These are phyloP conservation scores for Tulasnella sp. DNA, from an alignment of 768 basidiomycete species.

Conservation along the genomic window DNA sequence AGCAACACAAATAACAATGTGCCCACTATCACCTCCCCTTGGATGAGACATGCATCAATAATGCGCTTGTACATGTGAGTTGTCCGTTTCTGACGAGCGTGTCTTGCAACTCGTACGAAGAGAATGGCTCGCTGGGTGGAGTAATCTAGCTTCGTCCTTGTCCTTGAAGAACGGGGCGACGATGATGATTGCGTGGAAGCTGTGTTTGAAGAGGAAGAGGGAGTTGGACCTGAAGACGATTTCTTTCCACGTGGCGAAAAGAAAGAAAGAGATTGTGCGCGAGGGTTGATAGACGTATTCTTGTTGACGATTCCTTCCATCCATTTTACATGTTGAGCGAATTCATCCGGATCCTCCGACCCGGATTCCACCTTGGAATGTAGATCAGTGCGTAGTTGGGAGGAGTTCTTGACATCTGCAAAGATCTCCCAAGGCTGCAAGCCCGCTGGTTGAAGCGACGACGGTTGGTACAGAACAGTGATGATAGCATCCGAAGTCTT, in stretches of 20 bases:
- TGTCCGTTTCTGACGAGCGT: slow-evolving; percentile 16
- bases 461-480: neutral
- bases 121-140: slow-evolving; percentile 7
- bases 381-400: too few relatives aligned
- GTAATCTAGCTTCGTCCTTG: slow-evolving; percentile 1
- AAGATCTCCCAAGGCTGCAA: slow-evolving; percentile 5
- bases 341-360: too few relatives aligned
- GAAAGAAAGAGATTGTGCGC: too few relatives aligned
- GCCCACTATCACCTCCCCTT: slow-evolving; percentile 69
- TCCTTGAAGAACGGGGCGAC: neutral
- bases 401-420: too few relatives aligned
- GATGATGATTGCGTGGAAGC: neutral
- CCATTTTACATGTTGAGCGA: too few relatives aligned
- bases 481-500: slow-evolving; percentile 12
- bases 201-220: neutral
- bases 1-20: slow-evolving; percentile 54
- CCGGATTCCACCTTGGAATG: too few relatives aligned
- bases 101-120: slow-evolving; percentile 2
- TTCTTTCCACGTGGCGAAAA: too few relatives aligned
- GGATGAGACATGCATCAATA: slow-evolving; percentile 51
- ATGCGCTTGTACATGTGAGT: slow-evolving; percentile 43
- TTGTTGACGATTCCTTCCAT: too few relatives aligned
- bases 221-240: too few relatives aligned
- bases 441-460: neutral
- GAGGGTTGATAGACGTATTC: too few relatives aligned